Base-by-base conservation (phyloP, 108 stramenopile genomes). In the Fragilariopsis cylindrus region DNA sequence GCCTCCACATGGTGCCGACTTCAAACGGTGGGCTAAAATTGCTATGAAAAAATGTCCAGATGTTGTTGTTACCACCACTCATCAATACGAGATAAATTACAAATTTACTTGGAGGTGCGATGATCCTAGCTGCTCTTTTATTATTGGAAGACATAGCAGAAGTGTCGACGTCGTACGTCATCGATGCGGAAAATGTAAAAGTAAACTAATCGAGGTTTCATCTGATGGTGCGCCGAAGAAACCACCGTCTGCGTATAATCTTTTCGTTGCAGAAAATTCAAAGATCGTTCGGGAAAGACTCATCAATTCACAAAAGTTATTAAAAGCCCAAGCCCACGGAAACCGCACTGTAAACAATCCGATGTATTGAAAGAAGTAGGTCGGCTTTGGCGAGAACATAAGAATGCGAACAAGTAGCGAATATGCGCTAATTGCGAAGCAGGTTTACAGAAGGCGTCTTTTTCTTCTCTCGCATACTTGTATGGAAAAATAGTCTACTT, bases 291-390 rank as follows among this genome's bases (percentile, higher is more conserved):
- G 92, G 41, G 57, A 73, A 47, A 57, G 68, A 16, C 56, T 89
- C 48, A 71, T 81, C 45, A 19, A 85, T 69, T 76, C 72, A 48
- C 50, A 72, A 62, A 49, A 41, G 42, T 21, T 53, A 48, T 48
- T 0, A 8, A 48, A 19, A 48, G 2, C 30, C 30, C 30, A 30
- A 30, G 30, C 30, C 30, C 30, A 30, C 30, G 30, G 30, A 30
- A 68, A 30, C 49, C 7, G 67, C 67, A 45, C 39, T 8, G 39
- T 4, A 13, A 45, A 21, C 90, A 92, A 72, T 65, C 79, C 8
- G 87, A 91, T 21, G 90, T 95, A 0, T 88, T 92, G 94, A 91
- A 87, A 63, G 90, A 92, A 74, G 85, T 88, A 76, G 89, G 85
- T 19, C 76, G 66, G 65, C 68, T 86, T 9, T 92, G 94, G 91